Evolutionary conservation across 495 filamentous ascomycete genomes (phyloP).

Genomic region (Hypomontagnella monticulosa): DNA sequence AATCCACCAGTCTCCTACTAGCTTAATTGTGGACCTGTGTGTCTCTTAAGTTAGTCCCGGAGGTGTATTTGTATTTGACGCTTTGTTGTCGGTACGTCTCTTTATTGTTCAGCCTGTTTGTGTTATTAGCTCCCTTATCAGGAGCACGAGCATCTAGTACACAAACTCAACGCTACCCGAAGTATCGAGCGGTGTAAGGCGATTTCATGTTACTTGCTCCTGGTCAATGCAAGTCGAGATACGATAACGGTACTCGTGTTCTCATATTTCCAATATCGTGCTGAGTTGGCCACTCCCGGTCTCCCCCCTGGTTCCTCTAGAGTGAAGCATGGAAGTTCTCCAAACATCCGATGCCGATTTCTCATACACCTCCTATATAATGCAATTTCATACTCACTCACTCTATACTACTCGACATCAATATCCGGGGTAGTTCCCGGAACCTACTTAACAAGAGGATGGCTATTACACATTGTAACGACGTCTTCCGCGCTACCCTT

Average conservation of each 20-base stretch:
- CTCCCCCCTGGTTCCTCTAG: conserved; percentile 12
- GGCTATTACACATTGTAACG: conserved; percentile 22
- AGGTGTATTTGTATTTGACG: conserved; percentile 14
- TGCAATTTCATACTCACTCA: conserved; percentile 9
- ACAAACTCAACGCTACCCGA: conserved; percentile 26
- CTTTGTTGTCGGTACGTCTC: conserved; percentile 45
- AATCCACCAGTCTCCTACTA: conserved; percentile 17
- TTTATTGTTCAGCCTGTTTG: conserved; percentile 45
- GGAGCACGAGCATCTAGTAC: conserved; percentile 15
- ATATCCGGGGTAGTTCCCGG: conserved; percentile 18
- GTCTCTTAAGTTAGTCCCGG: conserved; percentile 31
- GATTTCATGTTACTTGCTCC: conserved; percentile 16
- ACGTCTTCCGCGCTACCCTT: conserved; percentile 22
- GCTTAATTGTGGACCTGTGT: conserved; percentile 34
- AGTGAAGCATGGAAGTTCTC: conserved; percentile 19
- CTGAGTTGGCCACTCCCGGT: conserved; percentile 3
- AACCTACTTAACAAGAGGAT: conserved; percentile 3
- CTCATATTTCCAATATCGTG: conserved; percentile 20
- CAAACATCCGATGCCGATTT: conserved; percentile 10
- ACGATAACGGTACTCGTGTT: conserved; percentile 38
- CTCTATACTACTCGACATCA: conserved; percentile 12
- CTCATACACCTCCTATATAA: conserved; percentile 1
- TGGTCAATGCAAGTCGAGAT: conserved; percentile 23
- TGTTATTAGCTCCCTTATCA: conserved; percentile 37
- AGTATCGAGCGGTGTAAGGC: conserved; percentile 37